Conservation (phyloP, 23 red algal genomes). For the Gracilaria domingensis region DNA sequence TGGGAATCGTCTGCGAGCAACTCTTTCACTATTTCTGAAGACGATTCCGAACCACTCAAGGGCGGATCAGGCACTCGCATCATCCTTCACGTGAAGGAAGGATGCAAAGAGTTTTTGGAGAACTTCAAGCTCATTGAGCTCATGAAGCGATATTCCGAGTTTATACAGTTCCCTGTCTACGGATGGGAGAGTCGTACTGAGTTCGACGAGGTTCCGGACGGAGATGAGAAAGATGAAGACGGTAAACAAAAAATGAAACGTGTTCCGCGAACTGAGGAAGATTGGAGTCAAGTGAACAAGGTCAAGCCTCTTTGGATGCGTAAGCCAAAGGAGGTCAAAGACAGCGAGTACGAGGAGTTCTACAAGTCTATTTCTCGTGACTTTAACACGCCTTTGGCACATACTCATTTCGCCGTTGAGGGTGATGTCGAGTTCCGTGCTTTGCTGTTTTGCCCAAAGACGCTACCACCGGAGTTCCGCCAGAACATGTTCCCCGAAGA, state of each 20-base stretch:
- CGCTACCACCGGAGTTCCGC: constrained; percentile 86
- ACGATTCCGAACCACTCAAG: constrained; percentile 70
- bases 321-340: constrained; percentile 82
- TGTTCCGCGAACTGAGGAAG: constrained; percentile 81
- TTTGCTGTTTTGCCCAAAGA: constrained; percentile 84
- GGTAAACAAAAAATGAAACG: constrained; percentile 91
- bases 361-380: constrained; percentile 94
- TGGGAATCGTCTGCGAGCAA: constrained; percentile 85
- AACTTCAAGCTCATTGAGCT: constrained; percentile 76
- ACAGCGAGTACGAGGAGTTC: constrained; percentile 95
- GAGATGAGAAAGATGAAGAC: constrained; percentile 87
- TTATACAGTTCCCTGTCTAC: constrained; percentile 93
- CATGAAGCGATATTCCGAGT: constrained; percentile 97
- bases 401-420: constrained; percentile 95
- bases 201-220: constrained; percentile 86
- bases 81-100: constrained; percentile 85
- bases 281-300: constrained; percentile 94
- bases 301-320: constrained; percentile 98
- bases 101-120: constrained; percentile 87
- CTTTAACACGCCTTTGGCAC: constrained; percentile 76
- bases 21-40: constrained; percentile 83
- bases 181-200: constrained; percentile 87
- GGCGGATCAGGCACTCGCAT: constrained; percentile 82
- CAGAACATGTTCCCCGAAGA: constrained; percentile 98
- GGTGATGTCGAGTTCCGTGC: constrained; percentile 98